Evolutionary conservation across 2,329 filamentous ascomycete species (phyloP), one percentile per base, ranked within the genome.

Genomic region (Fonsecaea pedrosoi): DNA sequence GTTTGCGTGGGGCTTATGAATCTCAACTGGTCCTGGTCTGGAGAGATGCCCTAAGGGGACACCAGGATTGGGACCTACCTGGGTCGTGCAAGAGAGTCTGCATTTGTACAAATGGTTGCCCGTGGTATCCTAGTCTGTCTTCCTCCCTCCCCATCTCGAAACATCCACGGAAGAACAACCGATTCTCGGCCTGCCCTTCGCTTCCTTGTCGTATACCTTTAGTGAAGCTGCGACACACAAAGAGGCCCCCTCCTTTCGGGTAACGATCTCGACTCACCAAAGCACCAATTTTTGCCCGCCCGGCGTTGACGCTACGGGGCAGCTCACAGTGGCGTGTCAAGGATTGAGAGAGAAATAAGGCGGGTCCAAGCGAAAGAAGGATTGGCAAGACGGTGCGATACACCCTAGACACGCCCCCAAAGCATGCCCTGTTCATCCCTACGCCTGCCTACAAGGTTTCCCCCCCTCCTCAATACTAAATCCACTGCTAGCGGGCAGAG

Each of bases 331-430:
- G 65, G 65, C 68, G 61, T 65, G 54, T 38, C 62, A 65, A 60
- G 67, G 68, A 65, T 56, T 60, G 37, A 54, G 30, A 40, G 13
- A 61, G 9, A 42, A 62, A 15, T 1, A 40, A 25, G 54, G 68
- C 68, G 65, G 68, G 68, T 66, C 59, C 55, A 42, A 54, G 58
- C 48, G 62, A 66, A 67, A 62, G 58, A 34, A 53, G 68, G 68
- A 62, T 53, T 65, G 65, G 62, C 56, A 59, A 60, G 59, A 60
- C 53, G 60, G 54, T 67, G 45, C 34, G 62, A 13, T 54, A 45
- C 18, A 62, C 59, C 62, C 65, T 67, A 59, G 61, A 38, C 40
- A 58, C 34, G 60, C 25, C 64, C 63, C 57, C 53, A 13, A 37
- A 34, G 58, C 42, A 54, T 48, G 60, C 38, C 54, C 56, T 38